Evolutionary conservation across 306 rosid genomes (phyloP), one percentile per base, ranked within the genome.

Genomic region (Malus domestica): DNA sequence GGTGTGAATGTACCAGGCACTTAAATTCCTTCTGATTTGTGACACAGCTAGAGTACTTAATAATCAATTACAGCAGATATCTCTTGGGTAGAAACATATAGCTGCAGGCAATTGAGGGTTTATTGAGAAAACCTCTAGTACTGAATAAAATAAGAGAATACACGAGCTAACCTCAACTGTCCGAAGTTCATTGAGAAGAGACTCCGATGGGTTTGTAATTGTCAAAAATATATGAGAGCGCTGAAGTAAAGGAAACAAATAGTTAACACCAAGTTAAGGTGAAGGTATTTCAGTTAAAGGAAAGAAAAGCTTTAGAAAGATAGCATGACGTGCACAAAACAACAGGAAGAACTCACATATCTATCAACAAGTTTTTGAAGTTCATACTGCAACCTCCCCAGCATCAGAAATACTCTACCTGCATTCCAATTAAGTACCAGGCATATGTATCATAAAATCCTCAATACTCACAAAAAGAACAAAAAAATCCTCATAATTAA

Each of bases 161-260:
- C 22, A 63, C 3, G n/a, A 82, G 67, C 90, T 71, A 80, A 93
- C 98, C 98, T 93, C 98, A 76, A 93, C 98, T 25, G 91, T 90
- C 66, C 95, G 85, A 78, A 93, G 90, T 75, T 90, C 98, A 71
- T 88, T 89, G 79, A 93, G 98, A 84, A 93, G 96, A 79, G 94
- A 89, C 85, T 93, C 98, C 16, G 98, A 89, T 67, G 98, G 98
- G 70, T 83, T 90, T 70, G 96, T 89, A 81, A 93, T 88, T 72
- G 98, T 93, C 60, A 71, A 71, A 69, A 87, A 67, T 71, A 93
- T 83, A 81, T 93, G 93, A 76, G 88, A 67, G 67, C 98, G 98
- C 98, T 93, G 96, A 18, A 55, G 78, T 67, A 76, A 74, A 82
- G 70, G 80, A 71, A 80, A 66, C 44, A 79, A 80, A 58, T 20